Evolutionary conservation across 2,329 filamentous ascomycete genomes (phyloP).

Genomic region (Epichloe gansuensis): DNA sequence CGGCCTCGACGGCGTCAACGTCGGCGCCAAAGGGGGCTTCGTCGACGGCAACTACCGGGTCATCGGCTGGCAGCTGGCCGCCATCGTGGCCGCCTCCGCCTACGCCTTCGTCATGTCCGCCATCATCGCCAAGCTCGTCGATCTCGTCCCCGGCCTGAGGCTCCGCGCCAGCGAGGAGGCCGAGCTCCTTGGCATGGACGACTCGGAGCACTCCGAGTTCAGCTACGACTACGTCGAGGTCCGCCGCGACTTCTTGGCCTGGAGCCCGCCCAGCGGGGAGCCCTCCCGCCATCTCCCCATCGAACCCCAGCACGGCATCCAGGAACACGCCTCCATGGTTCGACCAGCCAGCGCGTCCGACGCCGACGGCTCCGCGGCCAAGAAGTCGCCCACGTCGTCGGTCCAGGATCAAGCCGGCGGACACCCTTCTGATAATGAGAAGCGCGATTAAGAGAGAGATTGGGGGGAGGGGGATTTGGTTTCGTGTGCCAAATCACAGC

Average conservation of each 20-base stretch:
- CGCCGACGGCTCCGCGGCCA: conserved; percentile 8
- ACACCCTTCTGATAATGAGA: neutral
- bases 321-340: conserved; percentile 42
- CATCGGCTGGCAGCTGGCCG: conserved; percentile 70
- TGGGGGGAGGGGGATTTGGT: no score
- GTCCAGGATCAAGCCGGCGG: conserved; percentile 4
- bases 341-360: conserved; percentile 13
- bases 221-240: conserved; percentile 87
- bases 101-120: conserved; percentile 67
- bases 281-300: conserved; percentile 42
- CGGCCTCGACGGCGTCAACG: conserved; percentile 66
- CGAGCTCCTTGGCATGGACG: conserved; percentile 77
- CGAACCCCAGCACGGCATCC: conserved; percentile 57
- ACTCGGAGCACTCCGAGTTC: conserved; percentile 82
- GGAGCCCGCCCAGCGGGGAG: conserved; percentile 63
- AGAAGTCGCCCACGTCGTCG: conserved; percentile 8
- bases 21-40: conserved; percentile 53
- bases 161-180: conserved; percentile 71
- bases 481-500: neutral
- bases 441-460: conserved; percentile 1
- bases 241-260: conserved; percentile 75
- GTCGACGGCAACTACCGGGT: conserved; percentile 62
- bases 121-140: conserved; percentile 60
- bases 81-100: conserved; percentile 50
- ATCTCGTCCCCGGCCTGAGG: conserved; percentile 63